Conservation (phyloP, 2,329 filamentous ascomycete genomes). For the Aspergillus melleus region DNA sequence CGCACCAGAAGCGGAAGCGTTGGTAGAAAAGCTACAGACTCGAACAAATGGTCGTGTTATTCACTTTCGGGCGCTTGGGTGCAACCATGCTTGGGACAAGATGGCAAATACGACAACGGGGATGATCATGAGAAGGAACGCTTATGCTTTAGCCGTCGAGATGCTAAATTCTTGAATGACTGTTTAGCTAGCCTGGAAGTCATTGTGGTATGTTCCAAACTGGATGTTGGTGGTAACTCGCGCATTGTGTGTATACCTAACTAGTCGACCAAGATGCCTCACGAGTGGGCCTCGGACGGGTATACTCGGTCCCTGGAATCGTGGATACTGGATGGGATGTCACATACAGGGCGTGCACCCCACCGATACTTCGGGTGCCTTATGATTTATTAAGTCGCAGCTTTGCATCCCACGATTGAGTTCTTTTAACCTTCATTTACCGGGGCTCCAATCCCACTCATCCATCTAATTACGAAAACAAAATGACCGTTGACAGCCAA, state of each 20-base stretch:
- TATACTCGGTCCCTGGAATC: neutral
- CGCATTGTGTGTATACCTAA: neutral
- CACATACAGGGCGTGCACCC: neutral
- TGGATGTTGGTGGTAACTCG: too few relatives aligned
- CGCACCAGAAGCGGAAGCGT: conserved; percentile 29
- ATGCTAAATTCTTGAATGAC: too few relatives aligned
- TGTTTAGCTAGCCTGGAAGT: too few relatives aligned
- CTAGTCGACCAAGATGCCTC: neutral
- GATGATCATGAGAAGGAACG: too few relatives aligned
- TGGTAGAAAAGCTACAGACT: conserved; percentile 23
- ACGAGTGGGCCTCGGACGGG: neutral
- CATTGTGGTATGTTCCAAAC: too few relatives aligned
- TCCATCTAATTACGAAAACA: neutral
- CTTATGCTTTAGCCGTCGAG: too few relatives aligned
- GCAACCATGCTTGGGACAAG: conserved; percentile 44
- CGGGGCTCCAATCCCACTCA: neutral
- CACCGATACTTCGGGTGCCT: neutral
- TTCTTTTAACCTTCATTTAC: neutral
- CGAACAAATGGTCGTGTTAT: conserved; percentile 22
- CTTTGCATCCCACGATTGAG: neutral
- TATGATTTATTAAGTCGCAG: neutral
- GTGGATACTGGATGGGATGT: neutral
- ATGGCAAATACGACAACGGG: conserved; percentile 3
- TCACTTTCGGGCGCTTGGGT: conserved; percentile 34
- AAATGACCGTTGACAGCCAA: neutral